Base-by-base conservation (phyloP, 2,329 filamentous ascomycete genomes). In the Pseudocercospora macadamiae region DNA sequence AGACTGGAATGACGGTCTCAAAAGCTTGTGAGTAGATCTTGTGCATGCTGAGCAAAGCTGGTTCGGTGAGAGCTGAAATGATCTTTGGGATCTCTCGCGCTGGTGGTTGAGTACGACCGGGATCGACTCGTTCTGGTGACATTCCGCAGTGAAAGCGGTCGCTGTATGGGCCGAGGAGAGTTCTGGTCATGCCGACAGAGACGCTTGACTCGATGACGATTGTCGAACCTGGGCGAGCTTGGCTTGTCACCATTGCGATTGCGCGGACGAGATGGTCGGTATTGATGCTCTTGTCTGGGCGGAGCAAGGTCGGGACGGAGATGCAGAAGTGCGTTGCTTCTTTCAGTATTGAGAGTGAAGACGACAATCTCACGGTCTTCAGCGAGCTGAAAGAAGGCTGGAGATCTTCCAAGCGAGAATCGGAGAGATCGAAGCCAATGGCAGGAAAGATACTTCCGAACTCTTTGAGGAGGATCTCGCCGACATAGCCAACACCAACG, bases 201-300 rank as follows among this genome's bases (percentile, higher is more conserved):
- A 84, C 82, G 1, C 80, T 82, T 59, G 79, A 82, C 64, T 84
- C 82, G 23, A 84, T 76, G 23, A 84, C 79, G 4, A 83, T 76
- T 5, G 77, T 79, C 0, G 77, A 75, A 3, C 81, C 80, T 3
- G 69, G 72, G 1, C 76, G 73, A 4, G 77, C 81, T 37, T 80
- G 71, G 12, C 64, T 66, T 2, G 71, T 68, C 8, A 83, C 77
- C 3, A 74, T 75, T 12, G 64, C 64, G 18, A 83, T 68, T 1
- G 82, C 81, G 48, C 71, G 77, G 16, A 72, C 67, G 4, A 83
- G 69, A 62, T 77, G 80, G 1, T 80, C 79, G 1, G 78, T 75
- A 62, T 83, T 78, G 59, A 83, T 75, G 3, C 73, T 76, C 62
- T 78, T 77, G 66, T 83, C 77, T 0, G 74, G 70, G 3, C 73